These are phyloP conservation scores for Ceriops decandra DNA, from an alignment of 345 rosid genomes.

Conservation along the genomic window DNA sequence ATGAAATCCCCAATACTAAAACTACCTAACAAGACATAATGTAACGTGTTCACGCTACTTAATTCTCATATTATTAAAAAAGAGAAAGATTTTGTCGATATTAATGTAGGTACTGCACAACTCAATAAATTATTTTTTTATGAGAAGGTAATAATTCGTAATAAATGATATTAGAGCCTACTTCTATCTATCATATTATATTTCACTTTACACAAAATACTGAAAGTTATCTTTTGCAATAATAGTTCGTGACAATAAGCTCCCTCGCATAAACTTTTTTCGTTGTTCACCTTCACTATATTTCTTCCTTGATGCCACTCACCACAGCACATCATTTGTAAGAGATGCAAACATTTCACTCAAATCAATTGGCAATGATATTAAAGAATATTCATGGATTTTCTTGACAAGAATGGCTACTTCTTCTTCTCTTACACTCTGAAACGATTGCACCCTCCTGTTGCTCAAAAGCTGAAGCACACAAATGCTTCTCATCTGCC, in stretches of 20 bases:
- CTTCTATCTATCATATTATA: too few species aligned
- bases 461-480: conserved; percentile 46
- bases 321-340: conserved; percentile 43
- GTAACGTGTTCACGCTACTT: too few species aligned
- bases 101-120: too few species aligned
- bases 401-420: conserved; percentile 21
- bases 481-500: conserved; percentile 51
- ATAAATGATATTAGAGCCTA: too few species aligned
- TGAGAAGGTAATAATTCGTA: too few species aligned
- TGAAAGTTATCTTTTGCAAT: too few species aligned
- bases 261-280: conserved; percentile 26
- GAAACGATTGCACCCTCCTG: conserved; percentile 44
- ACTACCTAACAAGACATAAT: conserved; percentile 36
- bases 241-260: conserved; percentile 12
- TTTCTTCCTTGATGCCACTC: conserved; percentile 50
- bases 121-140: too few species aligned
- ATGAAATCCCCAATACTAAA: conserved; percentile 42
- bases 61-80: too few species aligned
- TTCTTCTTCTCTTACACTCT: conserved; percentile 44
- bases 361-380: conserved; percentile 31
- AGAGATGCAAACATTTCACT: conserved; percentile 26
- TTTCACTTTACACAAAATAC: too few species aligned
- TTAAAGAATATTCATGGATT: conserved; percentile 17
- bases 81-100: too few species aligned
- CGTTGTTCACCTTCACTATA: conserved; percentile 31